These are phyloP conservation scores for Pythium sp. DNA, from an alignment of 352 stramenopile species.

Conservation along the genomic window DNA sequence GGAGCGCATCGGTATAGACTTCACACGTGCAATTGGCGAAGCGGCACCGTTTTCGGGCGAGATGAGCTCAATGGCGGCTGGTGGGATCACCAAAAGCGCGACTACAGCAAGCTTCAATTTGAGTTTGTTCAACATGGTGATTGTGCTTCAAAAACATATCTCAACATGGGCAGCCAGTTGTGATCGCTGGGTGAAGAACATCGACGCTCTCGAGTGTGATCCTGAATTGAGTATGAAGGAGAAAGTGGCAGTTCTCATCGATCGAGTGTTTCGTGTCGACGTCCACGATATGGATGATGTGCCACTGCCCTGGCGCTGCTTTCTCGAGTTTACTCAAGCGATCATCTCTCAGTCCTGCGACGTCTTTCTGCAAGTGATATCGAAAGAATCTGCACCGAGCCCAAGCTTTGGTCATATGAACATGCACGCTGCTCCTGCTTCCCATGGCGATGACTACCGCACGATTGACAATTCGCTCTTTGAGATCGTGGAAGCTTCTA, in stretches of 20 bases:
- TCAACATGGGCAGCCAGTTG: constrained; percentile 47
- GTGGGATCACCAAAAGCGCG: background rate
- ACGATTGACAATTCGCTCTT: constrained; percentile 15
- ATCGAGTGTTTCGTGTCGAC: constrained; percentile 38
- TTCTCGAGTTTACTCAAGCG: constrained; percentile 38
- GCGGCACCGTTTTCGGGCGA: background rate
- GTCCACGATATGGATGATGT: constrained; percentile 21
- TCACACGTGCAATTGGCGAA: constrained; percentile 10
- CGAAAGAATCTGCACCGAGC: constrained; percentile 25
- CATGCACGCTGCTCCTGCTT: background rate
- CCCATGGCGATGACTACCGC: background rate
- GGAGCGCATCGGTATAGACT: constrained; percentile 9
- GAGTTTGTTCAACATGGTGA: constrained; percentile 23
- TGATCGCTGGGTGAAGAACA: constrained; percentile 22
- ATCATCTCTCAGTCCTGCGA: constrained; percentile 31
- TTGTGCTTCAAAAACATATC: constrained; percentile 69
- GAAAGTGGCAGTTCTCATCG: constrained; percentile 25
- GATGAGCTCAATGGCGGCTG: too few relatives aligned
- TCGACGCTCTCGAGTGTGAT: constrained; percentile 1
- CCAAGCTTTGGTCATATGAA: constrained; percentile 20
- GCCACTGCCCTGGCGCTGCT: constrained; percentile 42
- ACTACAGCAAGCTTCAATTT: background rate
- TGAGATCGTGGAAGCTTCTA: constrained; percentile 31
- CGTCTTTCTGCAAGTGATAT: constrained; percentile 28
- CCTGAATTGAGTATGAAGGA: constrained; percentile 14